Evolutionary conservation across 73 alveolate genomes (phyloP).

Genomic region (Tetrahymena elliotti): DNA sequence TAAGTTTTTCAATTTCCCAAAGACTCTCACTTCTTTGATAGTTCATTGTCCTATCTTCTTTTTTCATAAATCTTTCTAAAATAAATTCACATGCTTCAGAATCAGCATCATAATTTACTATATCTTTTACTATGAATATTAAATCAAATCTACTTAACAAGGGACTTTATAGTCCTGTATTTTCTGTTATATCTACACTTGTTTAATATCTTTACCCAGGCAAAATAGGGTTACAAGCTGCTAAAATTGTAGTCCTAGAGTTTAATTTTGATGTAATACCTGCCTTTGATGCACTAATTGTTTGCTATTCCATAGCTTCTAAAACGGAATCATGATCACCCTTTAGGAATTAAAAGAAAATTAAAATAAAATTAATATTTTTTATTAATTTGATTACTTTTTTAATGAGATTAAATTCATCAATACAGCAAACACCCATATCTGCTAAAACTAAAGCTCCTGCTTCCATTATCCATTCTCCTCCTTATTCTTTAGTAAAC

Average conservation of each 20-base stretch:
- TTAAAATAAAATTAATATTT: too few species aligned
- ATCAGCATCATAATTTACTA: conserved; percentile 57
- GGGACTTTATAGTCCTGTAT: conserved; percentile 58
- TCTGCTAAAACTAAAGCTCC: conserved; percentile 85
- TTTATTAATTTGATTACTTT: conserved; percentile 30
- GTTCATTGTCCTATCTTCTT: not conserved
- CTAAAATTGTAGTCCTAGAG: conserved; percentile 69
- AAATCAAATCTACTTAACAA: conserved; percentile 71
- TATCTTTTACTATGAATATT: conserved; percentile 58
- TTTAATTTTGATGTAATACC: conserved; percentile 66
- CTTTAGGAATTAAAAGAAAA: not conserved
- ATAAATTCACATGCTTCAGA: conserved; percentile 47
- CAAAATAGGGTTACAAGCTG: conserved; percentile 60
- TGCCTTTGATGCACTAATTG: conserved; percentile 69
- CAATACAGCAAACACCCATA: conserved; percentile 87
- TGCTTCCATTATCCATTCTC: conserved; percentile 77
- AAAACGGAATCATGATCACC: conserved; percentile 39
- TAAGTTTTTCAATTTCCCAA: conserved; percentile 39
- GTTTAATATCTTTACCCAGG: conserved; percentile 44
- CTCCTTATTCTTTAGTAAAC: conserved; percentile 55
- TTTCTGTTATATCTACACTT: conserved; percentile 34
- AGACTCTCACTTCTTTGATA: not conserved
- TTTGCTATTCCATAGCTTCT: conserved; percentile 81
- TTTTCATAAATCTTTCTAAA: not conserved
- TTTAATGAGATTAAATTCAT: conserved; percentile 68